Evolutionary conservation across 108 stramenopile species (phyloP).

Genomic region (Pseudonitzschia delicatissima): DNA sequence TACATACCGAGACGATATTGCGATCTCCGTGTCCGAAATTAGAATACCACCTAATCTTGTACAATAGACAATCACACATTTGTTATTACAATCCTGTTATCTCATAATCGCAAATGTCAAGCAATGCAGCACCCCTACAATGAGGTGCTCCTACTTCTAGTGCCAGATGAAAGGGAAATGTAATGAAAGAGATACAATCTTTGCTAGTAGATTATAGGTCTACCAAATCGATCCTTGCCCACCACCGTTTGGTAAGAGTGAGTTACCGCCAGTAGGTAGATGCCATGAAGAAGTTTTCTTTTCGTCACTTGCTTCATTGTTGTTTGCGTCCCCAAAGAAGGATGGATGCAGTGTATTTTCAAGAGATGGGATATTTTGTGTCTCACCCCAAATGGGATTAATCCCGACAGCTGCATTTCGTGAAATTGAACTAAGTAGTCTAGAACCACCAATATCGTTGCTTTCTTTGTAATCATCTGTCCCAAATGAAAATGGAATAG

Average conservation of each 20-base stretch:
- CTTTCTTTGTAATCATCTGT: background rate
- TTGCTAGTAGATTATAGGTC: no score
- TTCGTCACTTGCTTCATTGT: background rate
- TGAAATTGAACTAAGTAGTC: conserved; percentile 9
- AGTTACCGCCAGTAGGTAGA: background rate
- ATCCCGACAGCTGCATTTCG: background rate
- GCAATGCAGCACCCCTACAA: no score
- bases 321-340: conserved; percentile 10
- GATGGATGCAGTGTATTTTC: background rate
- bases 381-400: conserved; percentile 19
- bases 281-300: conserved; percentile 1
- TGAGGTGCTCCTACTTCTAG: no score
- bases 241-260: background rate
- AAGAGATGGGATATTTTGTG: conserved; percentile 4
- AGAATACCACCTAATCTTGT: conserved; percentile 41
- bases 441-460: conserved; percentile 6
- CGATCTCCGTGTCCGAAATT: conserved; percentile 54
- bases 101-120: no score
- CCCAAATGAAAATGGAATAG: conserved; percentile 10
- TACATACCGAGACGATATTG: conserved; percentile 82
- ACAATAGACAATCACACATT: no score
- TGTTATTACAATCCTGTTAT: no score
- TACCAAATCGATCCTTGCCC: conserved; percentile 17
- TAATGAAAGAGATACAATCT: background rate
- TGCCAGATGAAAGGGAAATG: no score